Evolutionary conservation across 495 filamentous ascomycete genomes (phyloP).

Genomic region (Hypoxylon lenormandii): DNA sequence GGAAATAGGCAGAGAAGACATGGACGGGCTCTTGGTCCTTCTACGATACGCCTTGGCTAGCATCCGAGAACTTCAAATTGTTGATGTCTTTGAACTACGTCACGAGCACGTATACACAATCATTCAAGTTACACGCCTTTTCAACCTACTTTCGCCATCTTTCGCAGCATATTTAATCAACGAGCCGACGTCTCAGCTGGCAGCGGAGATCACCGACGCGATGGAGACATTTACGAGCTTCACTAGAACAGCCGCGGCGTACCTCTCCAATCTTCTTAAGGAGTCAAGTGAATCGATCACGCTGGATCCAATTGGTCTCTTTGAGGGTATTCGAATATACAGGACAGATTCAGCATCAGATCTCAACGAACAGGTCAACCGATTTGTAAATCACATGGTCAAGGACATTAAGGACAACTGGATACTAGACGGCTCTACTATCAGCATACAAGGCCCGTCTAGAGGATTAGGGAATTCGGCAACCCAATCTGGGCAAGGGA

Average conservation of each 20-base stretch:
- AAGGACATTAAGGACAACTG: constrained; percentile 57
- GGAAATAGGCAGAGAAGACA: constrained; percentile 43
- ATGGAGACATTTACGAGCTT: constrained; percentile 40
- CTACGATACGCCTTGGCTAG: constrained; percentile 36
- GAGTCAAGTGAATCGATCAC: background rate
- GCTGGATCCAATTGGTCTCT: constrained; percentile 29
- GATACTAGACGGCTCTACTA: constrained; percentile 46
- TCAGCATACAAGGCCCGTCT: constrained; percentile 52
- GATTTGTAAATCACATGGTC: constrained; percentile 53
- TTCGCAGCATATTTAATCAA: constrained; percentile 46
- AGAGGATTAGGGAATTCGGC: constrained; percentile 35
- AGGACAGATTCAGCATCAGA: constrained; percentile 2
- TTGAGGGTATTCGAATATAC: constrained; percentile 19
- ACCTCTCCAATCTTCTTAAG: constrained; percentile 28
- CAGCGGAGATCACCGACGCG: constrained; percentile 14
- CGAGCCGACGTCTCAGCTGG: constrained; percentile 32
- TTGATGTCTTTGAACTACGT: constrained; percentile 13
- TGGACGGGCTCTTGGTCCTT: constrained; percentile 40
- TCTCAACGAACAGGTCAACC: constrained; percentile 39
- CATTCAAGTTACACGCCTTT: constrained; percentile 27
- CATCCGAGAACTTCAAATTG: constrained; percentile 17
- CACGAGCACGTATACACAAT: constrained; percentile 35
- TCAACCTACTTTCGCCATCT: constrained; percentile 47
- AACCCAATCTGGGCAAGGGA: constrained; percentile 51
- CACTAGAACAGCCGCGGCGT: constrained; percentile 31